Conservation (phyloP, 805 yeast species). For the Saccharomycopsis sp. region DNA sequence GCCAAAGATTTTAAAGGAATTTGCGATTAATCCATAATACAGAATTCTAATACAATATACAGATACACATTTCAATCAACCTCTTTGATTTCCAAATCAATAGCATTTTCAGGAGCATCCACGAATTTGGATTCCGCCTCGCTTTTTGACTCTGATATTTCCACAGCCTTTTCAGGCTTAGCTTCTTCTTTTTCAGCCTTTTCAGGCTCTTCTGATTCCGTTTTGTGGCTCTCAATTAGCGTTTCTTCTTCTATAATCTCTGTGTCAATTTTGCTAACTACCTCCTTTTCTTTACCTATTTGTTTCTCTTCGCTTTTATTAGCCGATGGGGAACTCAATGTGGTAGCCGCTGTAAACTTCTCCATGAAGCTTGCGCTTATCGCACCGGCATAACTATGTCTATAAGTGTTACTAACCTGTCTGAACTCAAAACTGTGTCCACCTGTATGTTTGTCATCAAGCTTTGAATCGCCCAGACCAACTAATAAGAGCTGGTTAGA, state of each 20-base stretch:
- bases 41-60: too few species aligned
- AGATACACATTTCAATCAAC: neutral
- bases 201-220: neutral
- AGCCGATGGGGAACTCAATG: neutral
- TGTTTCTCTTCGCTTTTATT: neutral
- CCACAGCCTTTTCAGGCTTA: neutral
- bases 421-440: conserved; percentile 9
- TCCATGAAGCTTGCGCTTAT: neutral
- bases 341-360: neutral
- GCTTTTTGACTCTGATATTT: neutral
- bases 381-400: conserved; percentile 17
- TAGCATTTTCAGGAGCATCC: too few species aligned
- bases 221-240: neutral
- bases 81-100: too few species aligned
- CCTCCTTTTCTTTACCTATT: neutral
- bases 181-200: neutral
- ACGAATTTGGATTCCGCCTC: neutral
- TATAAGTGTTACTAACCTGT: conserved; percentile 6
- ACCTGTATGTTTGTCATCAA: neutral
- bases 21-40: too few species aligned
- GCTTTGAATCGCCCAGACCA: neutral
- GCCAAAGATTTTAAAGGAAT: too few species aligned
- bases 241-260: neutral
- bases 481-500: conserved; percentile 7
- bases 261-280: neutral